phyloP scores from a whole-genome alignment of 2,329 filamentous ascomycete genomes.

The Diaporthe sp. region DNA sequence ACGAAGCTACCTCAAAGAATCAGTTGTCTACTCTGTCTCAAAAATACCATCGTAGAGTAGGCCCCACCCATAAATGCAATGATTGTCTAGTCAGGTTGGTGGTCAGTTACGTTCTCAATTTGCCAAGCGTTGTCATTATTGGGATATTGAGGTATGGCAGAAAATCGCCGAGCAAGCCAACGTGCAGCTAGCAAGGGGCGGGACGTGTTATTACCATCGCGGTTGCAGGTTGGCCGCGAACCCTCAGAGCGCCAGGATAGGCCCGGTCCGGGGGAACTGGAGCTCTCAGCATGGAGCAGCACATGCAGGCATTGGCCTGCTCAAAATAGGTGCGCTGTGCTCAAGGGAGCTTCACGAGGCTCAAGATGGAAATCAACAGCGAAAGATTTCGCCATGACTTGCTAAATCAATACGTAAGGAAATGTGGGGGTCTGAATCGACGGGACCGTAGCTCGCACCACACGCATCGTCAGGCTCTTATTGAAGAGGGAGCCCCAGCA shows the following conservation, averaged over 20 bases:
- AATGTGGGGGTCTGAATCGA: too few relatives aligned
- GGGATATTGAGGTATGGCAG: too few relatives aligned
- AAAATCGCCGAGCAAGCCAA: background rate
- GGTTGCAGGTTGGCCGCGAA: background rate
- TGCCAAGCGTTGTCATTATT: too few relatives aligned
- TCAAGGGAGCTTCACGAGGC: background rate
- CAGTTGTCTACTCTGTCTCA: background rate
- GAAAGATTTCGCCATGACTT: background rate
- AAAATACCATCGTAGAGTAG: background rate
- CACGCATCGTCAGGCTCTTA: too few relatives aligned
- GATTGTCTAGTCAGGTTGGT: too few relatives aligned
- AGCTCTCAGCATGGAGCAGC: background rate
- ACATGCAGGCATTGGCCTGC: background rate
- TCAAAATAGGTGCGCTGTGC: background rate
- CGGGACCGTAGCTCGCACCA: too few relatives aligned
- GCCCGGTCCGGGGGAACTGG: background rate
- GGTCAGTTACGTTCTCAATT: too few relatives aligned
- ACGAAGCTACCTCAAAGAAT: background rate
- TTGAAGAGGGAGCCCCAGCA: too few relatives aligned
- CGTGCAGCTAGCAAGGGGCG: background rate
- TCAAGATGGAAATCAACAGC: background rate
- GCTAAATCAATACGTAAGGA: too few relatives aligned
- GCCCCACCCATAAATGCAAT: background rate
- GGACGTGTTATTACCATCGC: background rate
- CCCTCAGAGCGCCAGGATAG: too few relatives aligned